Conservation (phyloP, 345 rosid species). For the Clarkia xantiana region DNA sequence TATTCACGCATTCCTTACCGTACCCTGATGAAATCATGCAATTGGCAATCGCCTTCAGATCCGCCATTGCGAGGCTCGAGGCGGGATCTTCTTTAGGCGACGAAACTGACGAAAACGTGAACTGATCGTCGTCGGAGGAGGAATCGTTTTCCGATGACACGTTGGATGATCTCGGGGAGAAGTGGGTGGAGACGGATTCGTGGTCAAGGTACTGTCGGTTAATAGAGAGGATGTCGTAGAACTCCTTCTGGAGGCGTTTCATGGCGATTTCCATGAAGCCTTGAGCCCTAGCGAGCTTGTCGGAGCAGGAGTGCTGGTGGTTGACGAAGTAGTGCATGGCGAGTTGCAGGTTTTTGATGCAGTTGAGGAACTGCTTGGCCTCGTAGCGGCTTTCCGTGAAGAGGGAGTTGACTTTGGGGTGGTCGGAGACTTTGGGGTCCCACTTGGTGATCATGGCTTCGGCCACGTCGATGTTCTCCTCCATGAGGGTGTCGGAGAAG, state of each 20-base stretch:
- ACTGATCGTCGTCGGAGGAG: conserved; percentile 9
- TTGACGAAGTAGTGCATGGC: conserved; percentile 45
- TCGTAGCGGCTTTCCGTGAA: conserved; percentile 32
- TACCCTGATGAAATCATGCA: conserved; percentile 57
- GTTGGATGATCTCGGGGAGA: conserved; percentile 18
- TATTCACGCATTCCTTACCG: conserved; percentile 41
- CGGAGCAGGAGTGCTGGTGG: conserved; percentile 25
- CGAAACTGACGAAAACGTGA: conserved; percentile 1
- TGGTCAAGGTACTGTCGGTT: conserved; percentile 33
- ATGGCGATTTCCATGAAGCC: conserved; percentile 55
- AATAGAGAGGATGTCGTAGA: conserved; percentile 27
- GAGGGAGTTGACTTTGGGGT: conserved; percentile 17
- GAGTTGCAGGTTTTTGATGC: conserved; percentile 28
- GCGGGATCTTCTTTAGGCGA: conserved; percentile 7
- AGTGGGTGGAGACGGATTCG: conserved; percentile 36
- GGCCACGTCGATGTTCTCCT: conserved; percentile 32
- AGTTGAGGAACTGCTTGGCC: conserved; percentile 32
- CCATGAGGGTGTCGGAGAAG: conserved; percentile 32
- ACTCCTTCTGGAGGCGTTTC: conserved; percentile 52
- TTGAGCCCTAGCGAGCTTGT: conserved; percentile 46
- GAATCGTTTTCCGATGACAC: conserved; percentile 19
- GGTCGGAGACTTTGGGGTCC: conserved; percentile 26
- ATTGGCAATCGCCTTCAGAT: conserved; percentile 47
- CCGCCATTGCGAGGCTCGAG: conserved; percentile 23
- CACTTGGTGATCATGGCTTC: conserved; percentile 46